Percentiles rank a stretch among this genome's conserved stretches.
Conservation (phyloP, 2,329 filamentous ascomycete species). For the Thelonectria rubi region DNA sequence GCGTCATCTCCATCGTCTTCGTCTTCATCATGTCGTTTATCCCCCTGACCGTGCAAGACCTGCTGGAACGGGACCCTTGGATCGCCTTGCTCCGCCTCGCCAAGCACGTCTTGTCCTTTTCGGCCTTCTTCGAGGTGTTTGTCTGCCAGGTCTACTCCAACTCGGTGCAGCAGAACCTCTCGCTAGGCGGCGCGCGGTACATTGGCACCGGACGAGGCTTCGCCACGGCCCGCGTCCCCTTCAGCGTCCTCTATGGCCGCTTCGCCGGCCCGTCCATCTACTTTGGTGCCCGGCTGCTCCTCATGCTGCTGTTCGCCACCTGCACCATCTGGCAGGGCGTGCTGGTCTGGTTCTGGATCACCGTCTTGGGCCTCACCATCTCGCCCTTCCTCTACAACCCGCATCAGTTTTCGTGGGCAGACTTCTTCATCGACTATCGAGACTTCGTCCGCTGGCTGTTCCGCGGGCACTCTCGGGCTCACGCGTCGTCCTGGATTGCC, state of each 20-base stretch:
- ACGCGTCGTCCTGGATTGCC: conserved; percentile 97
- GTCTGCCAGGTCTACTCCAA: conserved; percentile 99
- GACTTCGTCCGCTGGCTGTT: conserved; percentile 98
- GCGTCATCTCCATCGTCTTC: conserved; percentile 96
- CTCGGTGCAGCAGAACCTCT: conserved; percentile 90
- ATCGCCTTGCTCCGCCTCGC: conserved; percentile 89
- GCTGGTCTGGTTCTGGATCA: conserved; percentile 95
- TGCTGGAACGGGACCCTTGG: conserved; percentile 94
- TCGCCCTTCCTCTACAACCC: conserved; percentile 99
- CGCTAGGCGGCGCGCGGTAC: conserved; percentile 95
- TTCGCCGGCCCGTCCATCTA: conserved; percentile 98
- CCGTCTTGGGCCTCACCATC: conserved; percentile 85
- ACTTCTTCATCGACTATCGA: conserved; percentile 99
- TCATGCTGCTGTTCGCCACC: conserved; percentile 96
- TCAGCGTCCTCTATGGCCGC: conserved; percentile 94
- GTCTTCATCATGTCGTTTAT: conserved; percentile 98
- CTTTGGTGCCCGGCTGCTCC: conserved; percentile 83
- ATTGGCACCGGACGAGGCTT: conserved; percentile 99
- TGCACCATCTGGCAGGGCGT: conserved; percentile 91
- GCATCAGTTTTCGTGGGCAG: conserved; percentile 97
- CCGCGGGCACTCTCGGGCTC: conserved; percentile 93
- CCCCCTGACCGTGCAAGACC: conserved; percentile 89
- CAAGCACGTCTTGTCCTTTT: conserved; percentile 95
- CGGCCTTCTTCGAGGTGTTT: conserved; percentile 97
- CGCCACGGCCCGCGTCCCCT: conserved; percentile 97